A percentile compares a stretch with the other conserved stretches of the same genome.
Evolutionary conservation across 768 basidiomycete species (phyloP).

Genomic region (Royoungia palumana): DNA sequence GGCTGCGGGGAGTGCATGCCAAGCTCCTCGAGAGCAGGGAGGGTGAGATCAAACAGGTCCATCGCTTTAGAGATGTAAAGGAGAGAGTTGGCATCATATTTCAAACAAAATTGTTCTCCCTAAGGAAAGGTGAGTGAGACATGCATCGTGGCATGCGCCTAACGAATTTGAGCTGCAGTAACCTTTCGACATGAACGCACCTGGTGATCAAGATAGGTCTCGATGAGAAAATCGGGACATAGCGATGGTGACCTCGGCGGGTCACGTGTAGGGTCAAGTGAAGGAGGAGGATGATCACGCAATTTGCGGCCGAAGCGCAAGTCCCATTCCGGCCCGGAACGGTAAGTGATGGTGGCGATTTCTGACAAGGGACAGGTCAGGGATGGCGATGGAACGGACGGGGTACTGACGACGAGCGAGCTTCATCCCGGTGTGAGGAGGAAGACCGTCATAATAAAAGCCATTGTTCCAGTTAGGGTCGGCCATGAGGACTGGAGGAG

Average conservation of each 20-base stretch:
- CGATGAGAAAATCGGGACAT: slow-evolving; percentile 97
- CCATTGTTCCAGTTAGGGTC: slow-evolving; percentile 99
- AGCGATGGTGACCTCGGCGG: slow-evolving; percentile 58
- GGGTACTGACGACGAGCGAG: slow-evolving; percentile 82
- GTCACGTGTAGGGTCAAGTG: not conserved
- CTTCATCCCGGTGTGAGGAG: slow-evolving; percentile 98
- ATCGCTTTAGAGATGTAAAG: slow-evolving; percentile 99
- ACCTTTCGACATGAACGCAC: slow-evolving; percentile 26
- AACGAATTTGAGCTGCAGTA: not conserved
- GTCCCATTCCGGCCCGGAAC: slow-evolving; percentile 99
- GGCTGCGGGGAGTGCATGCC: slow-evolving; percentile 41
- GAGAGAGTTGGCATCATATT: slow-evolving; percentile 98
- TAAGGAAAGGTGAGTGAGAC: slow-evolving; percentile 31
- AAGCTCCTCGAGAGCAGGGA: slow-evolving; percentile 67
- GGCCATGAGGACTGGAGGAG: slow-evolving; percentile 84
- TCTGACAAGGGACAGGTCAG: slow-evolving; percentile 45
- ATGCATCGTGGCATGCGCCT: not conserved
- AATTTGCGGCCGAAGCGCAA: slow-evolving; percentile 88
- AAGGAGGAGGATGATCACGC: slow-evolving; percentile 29
- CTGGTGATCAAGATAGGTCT: slow-evolving; percentile 96
- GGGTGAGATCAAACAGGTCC: slow-evolving; percentile 97
- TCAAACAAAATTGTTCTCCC: slow-evolving; percentile 96
- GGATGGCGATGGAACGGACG: not conserved
- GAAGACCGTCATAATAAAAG: slow-evolving; percentile 93
- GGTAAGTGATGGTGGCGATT: slow-evolving; percentile 98